phyloP scores from a whole-genome alignment of 2,329 filamentous ascomycete species.

The Ophiognomonia clavigignenti-juglandacearum region DNA sequence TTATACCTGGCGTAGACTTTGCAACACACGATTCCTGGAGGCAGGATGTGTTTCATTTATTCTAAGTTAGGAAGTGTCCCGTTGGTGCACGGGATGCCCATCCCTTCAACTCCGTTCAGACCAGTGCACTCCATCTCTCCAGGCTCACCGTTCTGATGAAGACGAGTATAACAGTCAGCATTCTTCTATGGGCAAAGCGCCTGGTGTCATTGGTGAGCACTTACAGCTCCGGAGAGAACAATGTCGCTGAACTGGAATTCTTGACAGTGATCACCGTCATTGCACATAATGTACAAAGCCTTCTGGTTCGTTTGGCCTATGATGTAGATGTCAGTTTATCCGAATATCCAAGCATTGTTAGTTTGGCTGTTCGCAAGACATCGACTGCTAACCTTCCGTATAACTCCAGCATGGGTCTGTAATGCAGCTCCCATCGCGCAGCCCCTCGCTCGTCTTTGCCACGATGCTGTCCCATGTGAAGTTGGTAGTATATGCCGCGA shows the following conservation, averaged over 20 bases:
- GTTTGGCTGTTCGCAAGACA: too few relatives aligned
- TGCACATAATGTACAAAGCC: slow-evolving; percentile 17
- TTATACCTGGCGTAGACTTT: background rate
- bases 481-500: slow-evolving; percentile 18
- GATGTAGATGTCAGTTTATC: background rate
- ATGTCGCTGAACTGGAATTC: slow-evolving; percentile 19
- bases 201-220: background rate
- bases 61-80: slow-evolving; percentile 1
- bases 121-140: slow-evolving; percentile 21
- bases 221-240: slow-evolving; percentile 17
- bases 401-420: slow-evolving; percentile 20
- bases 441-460: slow-evolving; percentile 8
- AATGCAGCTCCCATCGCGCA: slow-evolving; percentile 20
- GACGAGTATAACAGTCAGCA: background rate
- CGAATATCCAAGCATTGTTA: too few relatives aligned
- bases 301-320: slow-evolving; percentile 16
- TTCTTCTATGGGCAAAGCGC: background rate
- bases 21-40: background rate
- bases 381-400: slow-evolving; percentile 14
- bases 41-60: background rate
- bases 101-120: slow-evolving; percentile 17
- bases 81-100: slow-evolving; percentile 21
- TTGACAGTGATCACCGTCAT: slow-evolving; percentile 17
- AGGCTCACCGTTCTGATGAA: slow-evolving; percentile 13
- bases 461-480: slow-evolving; percentile 20